Evolutionary conservation across 345 rosid genomes (phyloP).

Genomic region (Citropsis articulata): DNA sequence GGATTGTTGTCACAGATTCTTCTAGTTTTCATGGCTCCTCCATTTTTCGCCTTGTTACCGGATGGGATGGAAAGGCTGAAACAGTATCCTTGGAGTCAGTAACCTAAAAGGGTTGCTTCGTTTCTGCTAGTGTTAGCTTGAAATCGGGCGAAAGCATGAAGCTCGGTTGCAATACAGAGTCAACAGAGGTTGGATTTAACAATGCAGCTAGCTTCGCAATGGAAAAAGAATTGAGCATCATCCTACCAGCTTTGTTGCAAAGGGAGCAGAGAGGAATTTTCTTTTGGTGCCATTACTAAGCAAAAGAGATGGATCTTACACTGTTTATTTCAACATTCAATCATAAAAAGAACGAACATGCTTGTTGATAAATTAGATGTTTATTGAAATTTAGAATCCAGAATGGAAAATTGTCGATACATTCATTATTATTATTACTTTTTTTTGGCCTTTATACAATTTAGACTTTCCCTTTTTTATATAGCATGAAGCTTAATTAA

Average conservation of each 20-base stretch:
- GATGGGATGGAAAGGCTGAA: conserved; percentile 54
- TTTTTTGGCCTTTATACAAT: too few species aligned
- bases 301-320: conserved; percentile 43
- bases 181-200: conserved; percentile 24
- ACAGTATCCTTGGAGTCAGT: conserved; percentile 57
- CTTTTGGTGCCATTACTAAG: conserved; percentile 40
- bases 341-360: neutral
- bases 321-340: conserved; percentile 39
- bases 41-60: conserved; percentile 44
- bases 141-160: conserved; percentile 30
- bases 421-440: too few species aligned
- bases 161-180: conserved; percentile 47
- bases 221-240: conserved; percentile 49
- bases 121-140: conserved; percentile 38
- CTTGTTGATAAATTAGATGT: too few species aligned
- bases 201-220: conserved; percentile 51
- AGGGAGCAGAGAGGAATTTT: conserved; percentile 32
- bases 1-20: conserved; percentile 34
- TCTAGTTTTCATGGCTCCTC: conserved; percentile 25
- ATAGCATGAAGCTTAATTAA: too few species aligned
- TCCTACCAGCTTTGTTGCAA: conserved; percentile 45
- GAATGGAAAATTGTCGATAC: too few species aligned
- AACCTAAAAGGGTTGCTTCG: conserved; percentile 51
- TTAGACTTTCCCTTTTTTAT: too few species aligned
- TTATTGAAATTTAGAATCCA: too few species aligned